A percentile compares a stretch with the other conserved stretches of the same genome.
Evolutionary conservation across 2,329 filamentous ascomycete genomes (phyloP).

Genomic region (Thermothelomyces thermophilus): DNA sequence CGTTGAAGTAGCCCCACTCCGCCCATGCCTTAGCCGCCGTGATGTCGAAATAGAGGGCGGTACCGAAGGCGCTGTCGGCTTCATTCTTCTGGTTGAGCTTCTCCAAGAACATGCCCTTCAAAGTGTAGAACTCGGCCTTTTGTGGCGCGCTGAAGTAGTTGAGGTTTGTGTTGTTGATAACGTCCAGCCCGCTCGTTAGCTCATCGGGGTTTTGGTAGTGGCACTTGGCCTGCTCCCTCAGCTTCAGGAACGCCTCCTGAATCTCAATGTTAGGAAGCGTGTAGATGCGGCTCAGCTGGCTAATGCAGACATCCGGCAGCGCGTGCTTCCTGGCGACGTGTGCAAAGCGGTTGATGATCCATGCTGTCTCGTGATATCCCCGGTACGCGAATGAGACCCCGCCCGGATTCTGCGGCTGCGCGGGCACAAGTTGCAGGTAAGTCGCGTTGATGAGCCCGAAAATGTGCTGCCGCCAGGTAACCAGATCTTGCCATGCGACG

Average conservation of each 20-base stretch:
- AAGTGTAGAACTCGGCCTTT: conserved; percentile 97
- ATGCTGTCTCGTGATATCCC: conserved; percentile 96
- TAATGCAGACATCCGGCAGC: conserved; percentile 94
- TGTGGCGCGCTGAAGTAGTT: conserved; percentile 96
- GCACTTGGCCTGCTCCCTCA: conserved; percentile 97
- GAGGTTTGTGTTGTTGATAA: conserved; percentile 99
- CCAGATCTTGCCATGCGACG: conserved; percentile 96
- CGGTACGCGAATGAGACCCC: conserved; percentile 94
- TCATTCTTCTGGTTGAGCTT: conserved; percentile 87
- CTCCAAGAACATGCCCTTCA: conserved; percentile 98
- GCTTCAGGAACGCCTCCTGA: conserved; percentile 95
- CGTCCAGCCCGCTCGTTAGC: conserved; percentile 85
- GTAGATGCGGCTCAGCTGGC: conserved; percentile 93
- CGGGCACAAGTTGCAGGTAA: conserved; percentile 78
- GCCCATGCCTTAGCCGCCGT: conserved; percentile 96
- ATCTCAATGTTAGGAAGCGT: conserved; percentile 99
- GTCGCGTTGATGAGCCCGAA: conserved; percentile 95
- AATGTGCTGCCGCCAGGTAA: conserved; percentile 99
- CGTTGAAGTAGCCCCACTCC: conserved; percentile 98
- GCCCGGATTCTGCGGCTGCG: conserved; percentile 71
- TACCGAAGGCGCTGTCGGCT: conserved; percentile 88
- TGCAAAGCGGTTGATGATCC: conserved; percentile 99
- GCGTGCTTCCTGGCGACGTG: conserved; percentile 97
- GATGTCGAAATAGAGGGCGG: conserved; percentile 92
- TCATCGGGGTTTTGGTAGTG: conserved; percentile 96